phyloP scores from a whole-genome alignment of 495 filamentous ascomycete species.

The Pseudotulostoma volvatum region DNA sequence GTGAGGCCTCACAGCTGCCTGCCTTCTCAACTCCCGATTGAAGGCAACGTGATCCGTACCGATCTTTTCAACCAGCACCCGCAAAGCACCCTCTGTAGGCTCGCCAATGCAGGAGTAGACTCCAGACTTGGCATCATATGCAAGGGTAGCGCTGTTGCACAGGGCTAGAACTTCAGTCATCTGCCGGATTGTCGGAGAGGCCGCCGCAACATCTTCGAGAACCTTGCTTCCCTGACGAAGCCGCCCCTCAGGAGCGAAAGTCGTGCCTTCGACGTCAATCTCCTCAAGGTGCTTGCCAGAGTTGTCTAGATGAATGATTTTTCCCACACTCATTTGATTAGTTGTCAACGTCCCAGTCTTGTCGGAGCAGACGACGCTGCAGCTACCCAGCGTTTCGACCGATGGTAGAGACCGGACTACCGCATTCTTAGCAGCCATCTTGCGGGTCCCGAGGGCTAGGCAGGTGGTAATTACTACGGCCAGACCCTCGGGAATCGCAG shows the following conservation, averaged over 20 bases:
- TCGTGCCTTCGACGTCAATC: slow-evolving; percentile 82
- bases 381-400: slow-evolving; percentile 95
- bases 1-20: slow-evolving; percentile 47
- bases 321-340: slow-evolving; percentile 98
- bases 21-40: slow-evolving; percentile 34
- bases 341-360: slow-evolving; percentile 98
- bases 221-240: slow-evolving; percentile 50
- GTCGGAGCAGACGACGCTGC: slow-evolving; percentile 99
- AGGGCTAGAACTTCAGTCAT: slow-evolving; percentile 76
- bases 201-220: slow-evolving; percentile 49
- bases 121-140: slow-evolving; percentile 57
- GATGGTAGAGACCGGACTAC: slow-evolving; percentile 92
- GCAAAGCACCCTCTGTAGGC: slow-evolving; percentile 86
- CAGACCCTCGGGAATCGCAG: slow-evolving; percentile 92
- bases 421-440: slow-evolving; percentile 97
- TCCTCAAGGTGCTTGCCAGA: slow-evolving; percentile 66
- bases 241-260: slow-evolving; percentile 70
- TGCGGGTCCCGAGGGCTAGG: slow-evolving; percentile 82
- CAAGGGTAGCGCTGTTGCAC: slow-evolving; percentile 78
- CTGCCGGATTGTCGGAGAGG: slow-evolving; percentile 64
- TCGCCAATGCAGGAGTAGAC: slow-evolving; percentile 80
- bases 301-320: slow-evolving; percentile 66
- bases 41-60: slow-evolving; percentile 45
- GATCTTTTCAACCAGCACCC: slow-evolving; percentile 87
- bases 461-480: slow-evolving; percentile 98